These are phyloP conservation scores for Collybia nuda DNA, from an alignment of 768 basidiomycete species.

Conservation along the genomic window DNA sequence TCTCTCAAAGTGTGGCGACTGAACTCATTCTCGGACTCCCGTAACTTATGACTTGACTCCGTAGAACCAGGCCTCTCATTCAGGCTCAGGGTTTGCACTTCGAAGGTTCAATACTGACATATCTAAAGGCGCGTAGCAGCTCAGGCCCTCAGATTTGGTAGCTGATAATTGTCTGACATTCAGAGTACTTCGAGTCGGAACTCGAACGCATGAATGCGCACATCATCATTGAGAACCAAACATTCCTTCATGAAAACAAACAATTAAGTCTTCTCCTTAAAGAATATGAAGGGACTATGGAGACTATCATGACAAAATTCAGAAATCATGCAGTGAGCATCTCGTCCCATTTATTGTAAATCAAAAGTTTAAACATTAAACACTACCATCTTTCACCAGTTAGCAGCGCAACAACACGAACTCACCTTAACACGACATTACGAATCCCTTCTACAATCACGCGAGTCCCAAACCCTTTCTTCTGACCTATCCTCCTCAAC, in stretches of 20 bases:
- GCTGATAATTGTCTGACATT: slow-evolving; percentile 37
- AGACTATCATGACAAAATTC: slow-evolving; percentile 96
- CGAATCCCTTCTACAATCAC: slow-evolving; percentile 72
- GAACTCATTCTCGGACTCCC: slow-evolving; percentile 2
- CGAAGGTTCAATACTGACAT: slow-evolving; percentile 88
- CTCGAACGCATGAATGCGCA: slow-evolving; percentile 88
- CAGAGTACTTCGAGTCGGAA: slow-evolving; percentile 92
- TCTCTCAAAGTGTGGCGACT: slow-evolving; percentile 64
- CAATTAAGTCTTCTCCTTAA: slow-evolving; percentile 86
- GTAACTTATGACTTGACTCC: slow-evolving; percentile 10
- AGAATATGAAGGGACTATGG: slow-evolving; percentile 93
- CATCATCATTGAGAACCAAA: slow-evolving; percentile 92
- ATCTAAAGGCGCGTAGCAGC: slow-evolving; percentile 59
- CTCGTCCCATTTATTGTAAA: neutral
- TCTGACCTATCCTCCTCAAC: slow-evolving; percentile 58
- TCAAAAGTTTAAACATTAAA: neutral
- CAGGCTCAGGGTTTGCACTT: slow-evolving; percentile 73
- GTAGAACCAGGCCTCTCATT: slow-evolving; percentile 75
- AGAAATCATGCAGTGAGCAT: slow-evolving; percentile 63
- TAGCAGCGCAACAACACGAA: slow-evolving; percentile 92
- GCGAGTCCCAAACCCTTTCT: slow-evolving; percentile 56
- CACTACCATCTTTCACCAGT: slow-evolving; percentile 39
- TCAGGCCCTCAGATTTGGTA: slow-evolving; percentile 8
- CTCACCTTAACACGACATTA: slow-evolving; percentile 87
- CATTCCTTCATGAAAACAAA: slow-evolving; percentile 91